Base-by-base conservation (phyloP, 2,329 filamentous ascomycete species). In the Colletotrichum melonis region DNA sequence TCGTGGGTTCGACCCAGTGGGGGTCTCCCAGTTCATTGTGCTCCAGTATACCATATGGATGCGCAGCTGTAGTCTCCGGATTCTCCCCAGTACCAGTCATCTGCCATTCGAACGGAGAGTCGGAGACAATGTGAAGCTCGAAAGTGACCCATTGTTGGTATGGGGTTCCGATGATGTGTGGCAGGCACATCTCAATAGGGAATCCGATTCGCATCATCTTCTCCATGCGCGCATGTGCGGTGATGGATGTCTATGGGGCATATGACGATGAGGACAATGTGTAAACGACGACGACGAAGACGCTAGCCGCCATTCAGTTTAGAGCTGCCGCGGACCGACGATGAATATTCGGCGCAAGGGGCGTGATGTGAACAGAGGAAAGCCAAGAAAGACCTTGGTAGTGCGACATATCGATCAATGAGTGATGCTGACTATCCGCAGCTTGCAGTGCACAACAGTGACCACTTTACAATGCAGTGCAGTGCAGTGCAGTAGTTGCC, bases 221-320 rank as follows among this genome's bases (percentile, higher is more conserved):
- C 49, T 57, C 22, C n/a, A 60, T 26, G 4, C 8, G 54, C 54
- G 60, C 60, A 65, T 66, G 46, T 42, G 49, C 71, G 62, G 58
- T 66, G 67, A 49, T 49, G 56, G 46, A 28, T 60, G n/a, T n/a
- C 16, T 22, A 71, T 60, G 46, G 32, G 49, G 30, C 49, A 22
- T 14, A 35, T 35, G 63, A 66, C 63, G 63, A 66, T 22, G 35
- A 32, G 35, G 35, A n/a, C 58, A 59, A 59, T 64, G 30, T 59
- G 66, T 24, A 66, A n/a, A 30, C 30, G 24, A 49, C 26, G 19
- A 26, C 49, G 54, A 60, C 28, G 38, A 16, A 66, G 55, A 26
- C 67, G 67, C 70, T 73, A 73, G 67, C 16, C 42, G 22, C 28
- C 46, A 49, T 70, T 35, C 32, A 52, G 67, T 49, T 35, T 66